Evolutionary conservation across 352 stramenopile species (phyloP), one percentile per base, ranked within the genome.

Genomic region (Phytophthora crassamura): DNA sequence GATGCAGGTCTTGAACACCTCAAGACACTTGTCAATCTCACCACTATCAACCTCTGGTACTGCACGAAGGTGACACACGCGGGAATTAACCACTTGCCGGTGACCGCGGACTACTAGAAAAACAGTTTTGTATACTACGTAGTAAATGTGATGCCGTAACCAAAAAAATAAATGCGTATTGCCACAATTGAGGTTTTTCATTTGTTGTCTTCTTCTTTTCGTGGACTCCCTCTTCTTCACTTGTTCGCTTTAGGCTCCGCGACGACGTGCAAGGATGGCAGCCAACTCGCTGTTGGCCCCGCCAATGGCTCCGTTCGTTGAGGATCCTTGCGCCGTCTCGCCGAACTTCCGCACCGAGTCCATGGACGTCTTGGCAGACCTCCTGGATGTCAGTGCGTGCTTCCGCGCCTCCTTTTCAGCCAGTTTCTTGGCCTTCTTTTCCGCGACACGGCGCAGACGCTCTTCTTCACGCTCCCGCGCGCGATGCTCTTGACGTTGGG

Each of bases 381-480:
- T 81, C 7, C 62, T 80, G 11, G 60, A 59, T 15, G 66, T 72
- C 38, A 78, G 57, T 10, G 75, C 70, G 30, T 86, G 65, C 11
- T 81, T 85, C 2, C 79, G 78, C 14, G 84, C 69, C 12, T 95
- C 86, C 38, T 86, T 85, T 43, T 95, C 88, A 0, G 82, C 77
- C 45, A 85, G 83, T 48, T 96, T 96, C 48, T 94, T 94, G n/a
- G 88, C 80, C 59, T 96, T 96, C 58, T 92, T 92, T 47, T 95
- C 86, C 0, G 86, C 86, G 2, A 96, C 86, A 18, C 88, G 88
- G 5, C 80, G 82, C 34, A 93, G 42, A 16, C 88, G 86, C 59
- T 95, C 86, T 0, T 76, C 76, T 64, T 96, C 88, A 15, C 88
- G 82, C 53, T 89, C 75, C 7, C 72, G 65, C 7, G 91, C 73